Conservation (phyloP, 2,329 filamentous ascomycete species). For the Calonectria multiphialidica region DNA sequence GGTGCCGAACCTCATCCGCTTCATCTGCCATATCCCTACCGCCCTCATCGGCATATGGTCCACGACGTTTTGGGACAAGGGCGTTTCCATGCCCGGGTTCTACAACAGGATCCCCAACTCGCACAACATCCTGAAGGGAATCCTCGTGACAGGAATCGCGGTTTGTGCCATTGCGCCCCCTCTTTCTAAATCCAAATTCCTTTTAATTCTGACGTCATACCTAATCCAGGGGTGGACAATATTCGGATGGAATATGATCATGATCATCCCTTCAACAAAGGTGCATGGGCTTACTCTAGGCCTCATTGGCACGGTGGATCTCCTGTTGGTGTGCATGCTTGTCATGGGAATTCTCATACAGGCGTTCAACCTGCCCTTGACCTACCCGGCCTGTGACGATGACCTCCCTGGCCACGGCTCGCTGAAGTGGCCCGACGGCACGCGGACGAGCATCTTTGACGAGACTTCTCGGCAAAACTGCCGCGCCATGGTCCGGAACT, state of each 20-base stretch:
- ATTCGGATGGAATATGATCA: constrained; percentile 15
- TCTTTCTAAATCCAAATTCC: neutral
- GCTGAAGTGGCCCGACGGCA: neutral
- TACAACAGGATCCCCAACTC: constrained; percentile 4
- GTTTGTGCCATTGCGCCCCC: neutral
- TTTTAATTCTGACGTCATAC: neutral
- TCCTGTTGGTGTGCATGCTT: neutral
- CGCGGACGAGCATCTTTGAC: constrained; percentile 2
- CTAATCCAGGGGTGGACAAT: constrained; percentile 5
- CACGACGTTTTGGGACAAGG: neutral
- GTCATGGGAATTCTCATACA: neutral
- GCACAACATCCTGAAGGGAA: neutral
- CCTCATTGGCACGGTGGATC: neutral
- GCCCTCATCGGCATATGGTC: constrained; percentile 12
- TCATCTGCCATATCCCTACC: constrained; percentile 4
- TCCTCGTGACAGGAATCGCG: constrained; percentile 5
- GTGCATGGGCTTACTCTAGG: constrained; percentile 1
- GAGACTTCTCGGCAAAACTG: constrained; percentile 9
- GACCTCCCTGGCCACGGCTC: constrained; percentile 8
- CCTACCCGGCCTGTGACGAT: constrained; percentile 13
- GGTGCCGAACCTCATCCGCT: constrained; percentile 5
- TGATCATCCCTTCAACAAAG: constrained; percentile 6
- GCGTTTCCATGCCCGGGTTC: neutral
- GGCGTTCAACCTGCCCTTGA: constrained; percentile 3
- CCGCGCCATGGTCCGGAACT: constrained; percentile 7